These are phyloP conservation scores for Fusarium clavum DNA, from an alignment of 2,329 filamentous ascomycete species.

Conservation along the genomic window DNA sequence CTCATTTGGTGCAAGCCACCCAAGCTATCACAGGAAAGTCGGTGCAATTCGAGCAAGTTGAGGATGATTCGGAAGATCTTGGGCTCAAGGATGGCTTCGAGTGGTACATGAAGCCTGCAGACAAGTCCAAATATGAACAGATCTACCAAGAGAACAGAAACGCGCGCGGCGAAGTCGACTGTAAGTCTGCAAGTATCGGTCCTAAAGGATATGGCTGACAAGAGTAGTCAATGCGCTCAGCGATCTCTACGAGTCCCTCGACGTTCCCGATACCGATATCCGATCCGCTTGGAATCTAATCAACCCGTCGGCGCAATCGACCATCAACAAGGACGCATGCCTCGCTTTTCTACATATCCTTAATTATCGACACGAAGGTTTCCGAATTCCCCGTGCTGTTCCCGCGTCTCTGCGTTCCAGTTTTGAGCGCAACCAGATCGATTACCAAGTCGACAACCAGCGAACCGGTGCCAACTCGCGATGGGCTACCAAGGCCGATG, in stretches of 20 bases:
- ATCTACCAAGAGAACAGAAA: constrained; percentile 96
- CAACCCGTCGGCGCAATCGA: constrained; percentile 84
- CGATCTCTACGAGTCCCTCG: constrained; percentile 85
- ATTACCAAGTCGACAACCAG: constrained; percentile 90
- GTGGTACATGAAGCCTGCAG: constrained; percentile 96
- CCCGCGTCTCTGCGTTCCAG: constrained; percentile 90
- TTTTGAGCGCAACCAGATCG: constrained; percentile 96
- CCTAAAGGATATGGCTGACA: constrained; percentile 21
- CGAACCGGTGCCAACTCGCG: constrained; percentile 72
- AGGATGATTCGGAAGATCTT: constrained; percentile 83
- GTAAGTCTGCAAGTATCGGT: constrained; percentile 60
- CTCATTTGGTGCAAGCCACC: constrained; percentile 86
- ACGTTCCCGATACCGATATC: constrained; percentile 80
- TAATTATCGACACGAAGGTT: constrained; percentile 95
- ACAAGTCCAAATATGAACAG: constrained; percentile 95
- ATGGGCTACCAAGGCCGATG: constrained; percentile 83
- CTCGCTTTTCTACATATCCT: constrained; percentile 97
- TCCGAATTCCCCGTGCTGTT: constrained; percentile 89
- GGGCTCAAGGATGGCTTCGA: constrained; percentile 97
- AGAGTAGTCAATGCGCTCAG: constrained; percentile 77
- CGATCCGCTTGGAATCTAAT: constrained; percentile 97
- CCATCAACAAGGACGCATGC: constrained; percentile 93
- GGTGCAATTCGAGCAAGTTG: constrained; percentile 85
- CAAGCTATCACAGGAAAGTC: constrained; percentile 83
- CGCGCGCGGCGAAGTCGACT: constrained; percentile 83